Evolutionary conservation across 148 eudicot species (phyloP), one percentile per base, ranked within the genome.

Genomic region (Rhododendron mucronatum): DNA sequence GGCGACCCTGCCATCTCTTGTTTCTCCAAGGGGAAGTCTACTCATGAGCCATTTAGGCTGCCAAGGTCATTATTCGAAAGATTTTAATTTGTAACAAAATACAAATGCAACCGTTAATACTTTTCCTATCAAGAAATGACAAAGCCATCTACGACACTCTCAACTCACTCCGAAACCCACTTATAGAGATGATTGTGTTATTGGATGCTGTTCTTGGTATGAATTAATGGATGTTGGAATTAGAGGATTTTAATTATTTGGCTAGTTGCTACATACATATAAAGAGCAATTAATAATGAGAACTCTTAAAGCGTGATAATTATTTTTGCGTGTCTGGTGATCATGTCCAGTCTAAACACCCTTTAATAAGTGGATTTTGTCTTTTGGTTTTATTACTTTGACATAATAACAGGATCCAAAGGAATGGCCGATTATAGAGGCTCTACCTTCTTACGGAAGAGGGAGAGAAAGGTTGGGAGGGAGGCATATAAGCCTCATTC

Each of bases 401-500:
- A 87, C 80, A 67, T 30, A 90, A 90, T 89, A 84, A 89, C 91
- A 97, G 99, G 98, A 95, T 84, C 93, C 93, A 63, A 86, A 93
- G 74, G 99, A 95, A 89, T 97, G 99, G 99, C 99, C 99, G 47
- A 93, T 97, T 73, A 93, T 95, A 83, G 94, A 93, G 89, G 91
- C 99, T 69, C 89, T 97, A 88, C 99, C 96, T 89, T 97, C 99
- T 33, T 97, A 97, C 88, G 99, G 99, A 87, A 92, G 98, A 94
- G 99, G 99, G 73, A 93, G 99, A 90, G 99, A 97, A 78, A 92
- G 99, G 81, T 85, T 90, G 73, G 99, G 99, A 80, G 95, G 93
- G 28, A 92, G 99, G 82, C 98, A 97, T 91, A 97, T 95, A 75
- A 97, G 99, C 87, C 98, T 97, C 84, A 91, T 97, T 87, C 99